Conservation (phyloP, 163 green algal species). For the Volvox carteri region DNA sequence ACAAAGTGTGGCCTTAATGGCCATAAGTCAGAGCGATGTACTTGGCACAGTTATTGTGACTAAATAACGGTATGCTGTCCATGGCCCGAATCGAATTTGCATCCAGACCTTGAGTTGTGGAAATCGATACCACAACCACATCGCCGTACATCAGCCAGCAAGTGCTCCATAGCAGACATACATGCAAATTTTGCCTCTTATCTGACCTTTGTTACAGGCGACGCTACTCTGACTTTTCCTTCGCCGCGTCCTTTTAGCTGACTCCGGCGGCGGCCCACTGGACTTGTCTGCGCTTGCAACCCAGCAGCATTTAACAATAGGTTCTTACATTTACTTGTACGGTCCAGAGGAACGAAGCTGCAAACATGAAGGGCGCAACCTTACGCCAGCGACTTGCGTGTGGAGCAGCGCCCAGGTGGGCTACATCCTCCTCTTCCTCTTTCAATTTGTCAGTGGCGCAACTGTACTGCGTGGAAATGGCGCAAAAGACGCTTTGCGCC, state of each 20-base stretch:
- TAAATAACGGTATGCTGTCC: too few relatives aligned
- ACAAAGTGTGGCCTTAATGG: too few relatives aligned
- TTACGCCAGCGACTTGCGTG: not conserved
- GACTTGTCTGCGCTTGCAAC: not conserved
- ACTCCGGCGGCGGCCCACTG: not conserved
- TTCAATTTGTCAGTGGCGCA: too few relatives aligned
- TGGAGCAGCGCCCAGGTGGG: slow-evolving; percentile 10
- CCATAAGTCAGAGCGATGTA: too few relatives aligned
- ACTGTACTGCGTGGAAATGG: too few relatives aligned
- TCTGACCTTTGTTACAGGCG: not conserved
- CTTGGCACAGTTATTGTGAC: too few relatives aligned
- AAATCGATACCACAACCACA: not conserved
- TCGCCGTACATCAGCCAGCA: not conserved
- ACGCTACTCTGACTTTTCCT: not conserved
- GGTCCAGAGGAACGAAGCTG: not conserved
- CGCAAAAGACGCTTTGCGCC: not conserved
- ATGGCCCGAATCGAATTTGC: too few relatives aligned
- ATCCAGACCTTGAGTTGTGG: too few relatives aligned
- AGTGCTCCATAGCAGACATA: not conserved
- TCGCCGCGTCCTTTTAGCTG: not conserved
- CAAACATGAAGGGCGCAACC: not conserved
- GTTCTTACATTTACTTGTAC: too few relatives aligned
- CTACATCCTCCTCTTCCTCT: not conserved
- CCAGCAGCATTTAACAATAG: too few relatives aligned
- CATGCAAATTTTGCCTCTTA: not conserved